phyloP scores from a whole-genome alignment of 768 basidiomycete genomes.

The Lactarius tabidus region DNA sequence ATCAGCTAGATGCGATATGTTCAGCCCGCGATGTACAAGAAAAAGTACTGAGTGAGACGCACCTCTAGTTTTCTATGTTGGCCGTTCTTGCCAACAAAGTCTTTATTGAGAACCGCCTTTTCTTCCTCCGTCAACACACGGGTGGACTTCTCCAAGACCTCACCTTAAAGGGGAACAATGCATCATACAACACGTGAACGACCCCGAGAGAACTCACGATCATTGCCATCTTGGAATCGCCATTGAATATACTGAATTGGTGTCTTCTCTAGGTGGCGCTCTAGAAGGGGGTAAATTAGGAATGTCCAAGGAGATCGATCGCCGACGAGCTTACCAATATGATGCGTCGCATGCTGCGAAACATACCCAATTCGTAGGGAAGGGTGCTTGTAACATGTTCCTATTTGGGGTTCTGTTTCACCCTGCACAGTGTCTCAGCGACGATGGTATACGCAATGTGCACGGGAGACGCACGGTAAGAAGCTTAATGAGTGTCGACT shows the following conservation, averaged over 20 bases:
- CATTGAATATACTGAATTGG: constrained; percentile 97
- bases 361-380: constrained; percentile 93
- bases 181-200: constrained; percentile 15
- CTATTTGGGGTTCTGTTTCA: constrained; percentile 88
- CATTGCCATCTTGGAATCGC: constrained; percentile 98
- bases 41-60: constrained; percentile 22
- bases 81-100: constrained; percentile 90
- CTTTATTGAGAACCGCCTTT: constrained; percentile 67
- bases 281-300: constrained; percentile 36
- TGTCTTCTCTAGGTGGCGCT: constrained; percentile 93
- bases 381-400: constrained; percentile 91
- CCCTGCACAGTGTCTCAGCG: constrained; percentile 46
- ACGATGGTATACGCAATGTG: constrained; percentile 7
- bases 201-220: constrained; percentile 55
- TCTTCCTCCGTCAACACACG: constrained; percentile 90
- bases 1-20: constrained; percentile 48
- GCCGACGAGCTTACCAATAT: constrained; percentile 57
- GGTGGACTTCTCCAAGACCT: constrained; percentile 86
- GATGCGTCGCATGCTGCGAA: constrained; percentile 97
- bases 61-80: constrained; percentile 90
- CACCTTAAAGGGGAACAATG: constrained; percentile 45
- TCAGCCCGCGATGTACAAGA: constrained; percentile 16
- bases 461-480: constrained; percentile 56
- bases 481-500: constrained; percentile 93
- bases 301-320: constrained; percentile 7